Base-by-base conservation (phyloP, 78 protist genomes). In the Guillardia theta region DNA sequence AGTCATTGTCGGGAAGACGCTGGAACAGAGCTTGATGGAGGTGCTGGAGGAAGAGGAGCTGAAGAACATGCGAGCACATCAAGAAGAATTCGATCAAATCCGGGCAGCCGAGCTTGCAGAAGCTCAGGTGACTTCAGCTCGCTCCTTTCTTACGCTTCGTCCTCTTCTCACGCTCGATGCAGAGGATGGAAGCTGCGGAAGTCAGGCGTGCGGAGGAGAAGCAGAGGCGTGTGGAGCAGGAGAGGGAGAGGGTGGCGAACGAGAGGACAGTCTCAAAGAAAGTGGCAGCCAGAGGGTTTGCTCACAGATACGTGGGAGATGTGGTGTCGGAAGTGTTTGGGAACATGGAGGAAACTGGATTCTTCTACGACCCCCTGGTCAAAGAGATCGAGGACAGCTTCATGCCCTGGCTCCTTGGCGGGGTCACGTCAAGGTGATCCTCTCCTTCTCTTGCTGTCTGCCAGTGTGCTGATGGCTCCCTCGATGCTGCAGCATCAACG, bases 1-100 rank as follows among this genome's bases (percentile, higher is more conserved):
- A 43, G 97, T 97, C 47, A 54, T 97, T 19, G 96, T 97, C 24
- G 98, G 98, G 70, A 97, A 97, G 95, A 95, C 97, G 39, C 90
- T 98, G 43, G 97, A 98, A 90, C 98, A 97, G 90, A 76, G 96
- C 19, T 48, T 98, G 58, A 94, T 96, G 94, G 99, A 97, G 94
- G 97, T 90, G 15, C 33, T 97, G 92, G 97, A 98, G 94, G 99
- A 98, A 94, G 98, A 98, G 33, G 99, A 98, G 96, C 92, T 98
- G 19, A 77, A 27, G 33, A 62, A 30, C 50, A n/a, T 98, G 70
- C 93, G 95, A n/a, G 43, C 18, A 43, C 97, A 94, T 77, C 97
- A 96, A 92, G 94, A 48, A 18, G 93, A 96, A 50, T 95, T 93
- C 88, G 97, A 94, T 58, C 96, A 95, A 45, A n/a, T 54, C 93